These are phyloP conservation scores for Saccharum spontaneum DNA, from an alignment of 176 grass and related monocot genomes.

Conservation along the genomic window DNA sequence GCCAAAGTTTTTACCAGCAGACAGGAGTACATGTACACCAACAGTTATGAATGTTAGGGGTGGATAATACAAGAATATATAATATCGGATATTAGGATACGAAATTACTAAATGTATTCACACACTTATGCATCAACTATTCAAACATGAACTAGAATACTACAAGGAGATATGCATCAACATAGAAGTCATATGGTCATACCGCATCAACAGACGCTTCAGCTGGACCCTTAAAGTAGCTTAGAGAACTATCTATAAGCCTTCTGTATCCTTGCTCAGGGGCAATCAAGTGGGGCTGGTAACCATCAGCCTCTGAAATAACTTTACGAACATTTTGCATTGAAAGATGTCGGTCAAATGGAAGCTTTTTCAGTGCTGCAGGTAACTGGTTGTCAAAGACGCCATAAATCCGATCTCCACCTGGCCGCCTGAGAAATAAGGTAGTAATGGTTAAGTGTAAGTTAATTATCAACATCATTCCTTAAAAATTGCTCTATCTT, in stretches of 20 bases:
- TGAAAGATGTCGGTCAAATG: constrained; percentile 93
- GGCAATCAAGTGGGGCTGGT: constrained; percentile 98
- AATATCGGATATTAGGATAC: not conserved
- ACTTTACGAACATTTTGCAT: constrained; percentile 93
- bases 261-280: constrained; percentile 98
- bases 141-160: constrained; percentile 28
- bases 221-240: constrained; percentile 95
- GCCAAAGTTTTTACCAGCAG: not conserved
- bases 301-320: constrained; percentile 99
- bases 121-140: not conserved
- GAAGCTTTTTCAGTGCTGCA: constrained; percentile 95
- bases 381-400: constrained; percentile 98
- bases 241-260: constrained; percentile 97
- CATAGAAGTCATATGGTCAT: constrained; percentile 54
- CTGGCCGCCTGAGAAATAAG: constrained; percentile 69
- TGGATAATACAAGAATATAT: constrained; percentile 17
- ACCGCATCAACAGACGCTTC: constrained; percentile 99
- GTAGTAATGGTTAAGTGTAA: not conserved
- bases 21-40: not conserved
- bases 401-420: constrained; percentile 98
- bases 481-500: constrained; percentile 4
- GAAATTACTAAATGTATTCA: constrained; percentile 9
- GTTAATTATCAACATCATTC: constrained; percentile 16
- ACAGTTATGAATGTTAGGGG: not conserved
- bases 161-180: constrained; percentile 7